Evolutionary conservation across 1,139 yeast species (phyloP).

Genomic region (Debaryomycetaceae sp.): DNA sequence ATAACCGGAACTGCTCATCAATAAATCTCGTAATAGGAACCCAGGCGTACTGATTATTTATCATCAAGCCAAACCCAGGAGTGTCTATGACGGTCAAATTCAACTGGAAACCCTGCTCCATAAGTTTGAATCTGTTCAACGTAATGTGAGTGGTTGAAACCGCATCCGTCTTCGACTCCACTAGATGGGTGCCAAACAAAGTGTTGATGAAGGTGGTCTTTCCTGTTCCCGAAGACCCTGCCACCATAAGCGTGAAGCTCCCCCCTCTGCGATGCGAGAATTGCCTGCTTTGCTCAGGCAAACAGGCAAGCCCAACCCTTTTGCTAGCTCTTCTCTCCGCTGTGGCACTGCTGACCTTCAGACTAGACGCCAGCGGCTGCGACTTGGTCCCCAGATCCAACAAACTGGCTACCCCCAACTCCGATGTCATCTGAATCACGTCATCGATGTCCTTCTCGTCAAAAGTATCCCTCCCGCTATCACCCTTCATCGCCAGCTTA

Average conservation of each 20-base stretch:
- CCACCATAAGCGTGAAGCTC: slow-evolving; percentile 60
- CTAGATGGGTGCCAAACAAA: slow-evolving; percentile 25
- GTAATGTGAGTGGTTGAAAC: slow-evolving; percentile 28
- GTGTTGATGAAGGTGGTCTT: slow-evolving; percentile 77
- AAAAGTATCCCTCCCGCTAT: background rate
- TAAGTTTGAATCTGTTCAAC: slow-evolving; percentile 39
- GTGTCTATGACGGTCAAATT: slow-evolving; percentile 44
- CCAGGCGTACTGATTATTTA: slow-evolving; percentile 54
- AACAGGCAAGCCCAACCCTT: slow-evolving; percentile 20
- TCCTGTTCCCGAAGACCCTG: slow-evolving; percentile 77
- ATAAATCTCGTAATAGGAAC: slow-evolving; percentile 54
- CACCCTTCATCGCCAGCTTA: background rate
- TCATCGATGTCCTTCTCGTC: background rate
- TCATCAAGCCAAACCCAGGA: slow-evolving; percentile 29
- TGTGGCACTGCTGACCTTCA: background rate
- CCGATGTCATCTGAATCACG: background rate
- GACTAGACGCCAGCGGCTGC: background rate
- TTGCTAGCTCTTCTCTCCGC: background rate
- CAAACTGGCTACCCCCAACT: background rate
- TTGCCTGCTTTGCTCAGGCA: slow-evolving; percentile 26
- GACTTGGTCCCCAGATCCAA: background rate
- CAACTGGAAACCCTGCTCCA: slow-evolving; percentile 51
- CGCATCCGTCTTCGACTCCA: slow-evolving; percentile 1
- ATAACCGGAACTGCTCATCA: slow-evolving; percentile 57
- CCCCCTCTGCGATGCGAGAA: slow-evolving; percentile 26